Evolutionary conservation across 345 rosid genomes (phyloP).

Genomic region (Euclidium syriacum): DNA sequence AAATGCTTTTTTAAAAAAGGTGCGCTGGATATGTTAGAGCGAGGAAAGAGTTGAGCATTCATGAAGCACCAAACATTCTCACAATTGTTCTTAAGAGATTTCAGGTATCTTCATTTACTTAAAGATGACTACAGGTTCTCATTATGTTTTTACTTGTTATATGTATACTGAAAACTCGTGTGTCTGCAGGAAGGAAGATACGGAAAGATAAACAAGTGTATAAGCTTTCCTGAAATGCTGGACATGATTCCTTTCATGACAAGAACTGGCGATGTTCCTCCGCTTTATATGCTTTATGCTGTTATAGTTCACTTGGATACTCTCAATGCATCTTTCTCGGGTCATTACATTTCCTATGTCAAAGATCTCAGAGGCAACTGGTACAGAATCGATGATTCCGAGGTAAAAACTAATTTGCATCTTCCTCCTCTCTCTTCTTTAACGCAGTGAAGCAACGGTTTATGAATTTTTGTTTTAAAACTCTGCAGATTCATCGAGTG

Average conservation of each 20-base stretch:
- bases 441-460: neutral
- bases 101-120: conserved; percentile 47
- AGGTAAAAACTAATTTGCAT: conserved; percentile 35
- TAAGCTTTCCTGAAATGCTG: conserved; percentile 76
- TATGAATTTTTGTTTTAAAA: neutral
- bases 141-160: neutral
- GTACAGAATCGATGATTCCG: conserved; percentile 76
- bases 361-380: conserved; percentile 66
- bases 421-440: neutral
- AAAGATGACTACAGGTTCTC: neutral
- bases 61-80: conserved; percentile 82
- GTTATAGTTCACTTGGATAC: conserved; percentile 83
- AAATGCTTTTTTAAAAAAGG: conserved; percentile 33
- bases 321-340: conserved; percentile 77
- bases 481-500: conserved; percentile 59
- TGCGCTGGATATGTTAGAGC: conserved; percentile 76
- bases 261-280: conserved; percentile 60
- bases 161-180: neutral
- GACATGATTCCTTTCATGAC: conserved; percentile 85
- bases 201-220: conserved; percentile 71
- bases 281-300: conserved; percentile 68
- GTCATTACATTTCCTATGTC: conserved; percentile 77
- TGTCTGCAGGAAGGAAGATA: conserved; percentile 65
- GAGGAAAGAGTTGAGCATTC: conserved; percentile 70
- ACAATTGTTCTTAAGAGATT: conserved; percentile 87